phyloP scores from a whole-genome alignment of 2,329 filamentous ascomycete species.

The Colletotrichum scovillei region DNA sequence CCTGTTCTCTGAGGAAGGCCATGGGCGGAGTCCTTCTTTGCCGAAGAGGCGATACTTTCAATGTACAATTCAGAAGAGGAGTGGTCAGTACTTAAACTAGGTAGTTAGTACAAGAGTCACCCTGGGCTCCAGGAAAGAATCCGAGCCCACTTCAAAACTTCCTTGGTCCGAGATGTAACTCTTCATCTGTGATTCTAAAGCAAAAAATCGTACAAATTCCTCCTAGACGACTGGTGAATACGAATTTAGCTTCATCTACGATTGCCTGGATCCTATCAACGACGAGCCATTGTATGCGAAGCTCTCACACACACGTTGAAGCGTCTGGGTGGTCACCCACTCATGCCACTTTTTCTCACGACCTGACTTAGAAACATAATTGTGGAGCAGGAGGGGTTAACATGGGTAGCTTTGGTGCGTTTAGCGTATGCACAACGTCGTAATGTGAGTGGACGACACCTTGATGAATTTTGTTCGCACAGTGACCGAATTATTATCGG shows the following conservation, averaged over 20 bases:
- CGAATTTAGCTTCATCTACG: not conserved
- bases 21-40: not conserved
- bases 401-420: conserved; percentile 6
- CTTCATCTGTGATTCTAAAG: no score
- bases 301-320: not conserved
- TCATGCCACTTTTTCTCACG: not conserved
- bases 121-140: not conserved
- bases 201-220: no score
- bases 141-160: not conserved
- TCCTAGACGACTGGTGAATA: not conserved
- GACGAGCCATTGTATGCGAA: not conserved
- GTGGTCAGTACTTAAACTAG: not conserved
- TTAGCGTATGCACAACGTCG: not conserved
- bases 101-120: not conserved
- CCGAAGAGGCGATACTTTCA: not conserved
- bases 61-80: not conserved
- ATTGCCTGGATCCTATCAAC: not conserved
- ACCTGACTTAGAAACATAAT: not conserved
- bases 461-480: not conserved
- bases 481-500: not conserved
- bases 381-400: not conserved
- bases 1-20: conserved; percentile 56
- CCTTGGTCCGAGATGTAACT: no score
- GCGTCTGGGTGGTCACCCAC: no score
- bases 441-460: not conserved